Percentiles rank a stretch among this genome's conserved stretches.
Evolutionary conservation across 208 protist species (phyloP).

Genomic region (Crithidia fasciculata): DNA sequence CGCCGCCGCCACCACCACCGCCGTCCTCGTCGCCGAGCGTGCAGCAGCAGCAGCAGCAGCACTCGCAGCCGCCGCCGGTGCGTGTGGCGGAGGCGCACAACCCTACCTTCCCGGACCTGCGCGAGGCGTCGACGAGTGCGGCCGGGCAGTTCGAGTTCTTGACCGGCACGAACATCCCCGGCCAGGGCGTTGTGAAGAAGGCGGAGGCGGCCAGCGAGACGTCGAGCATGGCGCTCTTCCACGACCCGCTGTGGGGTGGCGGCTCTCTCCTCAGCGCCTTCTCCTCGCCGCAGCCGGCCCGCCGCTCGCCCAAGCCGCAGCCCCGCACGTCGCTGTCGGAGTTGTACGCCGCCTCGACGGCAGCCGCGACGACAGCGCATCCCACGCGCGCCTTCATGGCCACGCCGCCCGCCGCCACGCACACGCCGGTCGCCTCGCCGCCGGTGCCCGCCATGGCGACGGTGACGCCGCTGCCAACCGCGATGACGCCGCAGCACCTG

Average conservation of each 20-base stretch:
- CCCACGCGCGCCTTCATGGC: background rate
- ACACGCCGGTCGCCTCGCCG: slow-evolving; percentile 8
- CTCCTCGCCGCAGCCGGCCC: slow-evolving; percentile 1
- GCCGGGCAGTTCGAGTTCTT: slow-evolving; percentile 68
- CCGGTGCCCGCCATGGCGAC: slow-evolving; percentile 17
- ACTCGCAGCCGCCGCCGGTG: slow-evolving; percentile 8
- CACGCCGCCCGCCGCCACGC: slow-evolving; percentile 5
- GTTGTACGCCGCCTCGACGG: slow-evolving; percentile 20
- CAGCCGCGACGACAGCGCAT: slow-evolving; percentile 2
- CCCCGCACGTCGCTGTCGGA: slow-evolving; percentile 18
- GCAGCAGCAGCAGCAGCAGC: slow-evolving; percentile 1
- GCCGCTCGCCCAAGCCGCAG: slow-evolving; percentile 24
- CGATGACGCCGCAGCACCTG: slow-evolving; percentile 16
- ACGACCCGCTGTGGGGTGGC: slow-evolving; percentile 79
- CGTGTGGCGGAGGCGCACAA: slow-evolving; percentile 11
- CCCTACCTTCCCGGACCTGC: slow-evolving; percentile 25
- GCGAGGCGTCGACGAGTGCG: slow-evolving; percentile 18
- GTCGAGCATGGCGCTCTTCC: slow-evolving; percentile 71
- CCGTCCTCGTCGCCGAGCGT: background rate
- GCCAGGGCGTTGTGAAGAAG: slow-evolving; percentile 37
- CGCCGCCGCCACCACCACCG: background rate
- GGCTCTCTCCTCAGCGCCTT: slow-evolving; percentile 25
- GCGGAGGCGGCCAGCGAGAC: slow-evolving; percentile 8
- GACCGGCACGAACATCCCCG: slow-evolving; percentile 73
- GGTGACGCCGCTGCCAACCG: background rate